phyloP scores from a whole-genome alignment of 805 yeast genomes.

The Metschnikowia reukaufii region DNA sequence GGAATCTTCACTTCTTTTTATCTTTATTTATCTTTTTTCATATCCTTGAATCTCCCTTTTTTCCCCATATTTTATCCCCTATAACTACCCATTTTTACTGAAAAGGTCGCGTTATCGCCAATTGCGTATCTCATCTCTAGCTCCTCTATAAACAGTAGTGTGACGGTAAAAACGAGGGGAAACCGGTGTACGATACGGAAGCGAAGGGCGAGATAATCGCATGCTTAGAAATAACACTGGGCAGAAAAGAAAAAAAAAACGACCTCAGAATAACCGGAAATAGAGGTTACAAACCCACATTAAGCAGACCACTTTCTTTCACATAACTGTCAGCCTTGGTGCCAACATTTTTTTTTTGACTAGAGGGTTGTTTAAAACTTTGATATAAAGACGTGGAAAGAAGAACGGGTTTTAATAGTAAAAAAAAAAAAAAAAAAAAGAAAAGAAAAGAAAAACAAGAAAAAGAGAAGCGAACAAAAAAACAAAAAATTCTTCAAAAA shows the following conservation, averaged over 20 bases:
- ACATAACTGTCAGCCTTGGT: too few species aligned
- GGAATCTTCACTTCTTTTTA: too few species aligned
- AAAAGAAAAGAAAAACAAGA: not conserved
- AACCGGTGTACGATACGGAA: constrained; percentile 5
- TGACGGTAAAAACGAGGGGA: constrained; percentile 14
- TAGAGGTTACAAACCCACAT: not conserved
- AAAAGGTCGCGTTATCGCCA: not conserved
- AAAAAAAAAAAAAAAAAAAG: not conserved
- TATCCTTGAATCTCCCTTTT: too few species aligned
- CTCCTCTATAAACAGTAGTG: constrained; percentile 2
- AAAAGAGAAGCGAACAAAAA: not conserved
- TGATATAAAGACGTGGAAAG: too few species aligned
- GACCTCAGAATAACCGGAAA: not conserved
- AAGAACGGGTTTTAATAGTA: too few species aligned
- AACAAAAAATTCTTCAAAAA: not conserved
- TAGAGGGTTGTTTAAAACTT: too few species aligned
- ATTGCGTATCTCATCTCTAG: not conserved
- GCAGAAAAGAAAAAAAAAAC: not conserved
- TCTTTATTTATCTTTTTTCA: too few species aligned
- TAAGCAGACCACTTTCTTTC: not conserved
- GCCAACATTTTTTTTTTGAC: too few species aligned
- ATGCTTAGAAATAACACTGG: not conserved
- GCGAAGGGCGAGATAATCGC: not conserved
- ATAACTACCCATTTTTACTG: not conserved
- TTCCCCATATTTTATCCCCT: too few species aligned